These are phyloP conservation scores for Phalaenopsis equestris DNA, from an alignment of 106 monocot species.

Conservation along the genomic window DNA sequence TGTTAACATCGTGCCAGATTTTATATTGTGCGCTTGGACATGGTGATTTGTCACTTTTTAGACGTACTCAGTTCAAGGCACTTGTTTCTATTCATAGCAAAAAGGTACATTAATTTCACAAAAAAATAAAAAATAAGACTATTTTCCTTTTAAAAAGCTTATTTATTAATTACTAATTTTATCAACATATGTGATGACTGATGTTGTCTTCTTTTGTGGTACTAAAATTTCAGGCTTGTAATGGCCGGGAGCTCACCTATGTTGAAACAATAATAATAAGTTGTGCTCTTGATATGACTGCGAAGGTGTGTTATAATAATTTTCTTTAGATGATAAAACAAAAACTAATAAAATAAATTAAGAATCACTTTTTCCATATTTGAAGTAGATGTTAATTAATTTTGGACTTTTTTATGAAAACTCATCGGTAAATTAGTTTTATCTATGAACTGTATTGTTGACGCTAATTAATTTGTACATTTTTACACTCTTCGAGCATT, in stretches of 20 bases:
- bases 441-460: not conserved
- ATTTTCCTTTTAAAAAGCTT: not conserved
- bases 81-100: constrained; percentile 88
- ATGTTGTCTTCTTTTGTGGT: not conserved
- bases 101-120: constrained; percentile 47
- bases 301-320: constrained; percentile 48
- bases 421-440: not conserved
- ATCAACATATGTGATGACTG: not conserved
- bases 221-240: constrained; percentile 57
- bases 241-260: constrained; percentile 88
- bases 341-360: not conserved
- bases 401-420: not conserved
- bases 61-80: constrained; percentile 93
- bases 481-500: not conserved
- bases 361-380: not conserved
- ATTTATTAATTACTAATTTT: not conserved
- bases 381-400: not conserved
- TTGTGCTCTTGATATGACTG: constrained; percentile 93
- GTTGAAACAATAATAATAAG: constrained; percentile 95
- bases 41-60: constrained; percentile 92
- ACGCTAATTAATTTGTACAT: not conserved
- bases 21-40: constrained; percentile 91
- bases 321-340: not conserved
- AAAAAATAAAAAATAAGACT: constrained; percentile 3
- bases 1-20: constrained; percentile 34